These are phyloP conservation scores for Nakazawaea ernobii DNA, from an alignment of 805 yeast species.

Conservation along the genomic window DNA sequence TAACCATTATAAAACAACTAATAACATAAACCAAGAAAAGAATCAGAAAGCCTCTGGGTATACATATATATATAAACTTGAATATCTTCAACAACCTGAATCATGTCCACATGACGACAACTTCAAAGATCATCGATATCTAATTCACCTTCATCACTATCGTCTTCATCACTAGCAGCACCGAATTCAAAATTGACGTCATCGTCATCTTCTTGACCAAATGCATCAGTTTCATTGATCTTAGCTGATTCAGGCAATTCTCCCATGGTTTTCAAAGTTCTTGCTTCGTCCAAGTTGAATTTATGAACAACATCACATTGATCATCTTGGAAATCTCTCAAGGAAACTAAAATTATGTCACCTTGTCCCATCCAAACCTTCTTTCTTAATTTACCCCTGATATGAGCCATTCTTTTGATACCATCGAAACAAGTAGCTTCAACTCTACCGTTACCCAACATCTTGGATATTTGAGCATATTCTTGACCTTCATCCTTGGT, in stretches of 20 bases:
- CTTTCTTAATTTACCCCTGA: slow-evolving; percentile 98
- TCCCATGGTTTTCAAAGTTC: slow-evolving; percentile 91
- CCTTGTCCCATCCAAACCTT: slow-evolving; percentile 99
- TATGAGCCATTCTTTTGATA: slow-evolving; percentile 89
- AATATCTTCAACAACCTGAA: too few relatives aligned
- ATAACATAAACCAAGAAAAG: too few relatives aligned
- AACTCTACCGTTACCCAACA: slow-evolving; percentile 97
- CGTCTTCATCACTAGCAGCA: slow-evolving; percentile 78
- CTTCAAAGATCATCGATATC: slow-evolving; percentile 91
- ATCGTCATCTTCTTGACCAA: slow-evolving; percentile 94
- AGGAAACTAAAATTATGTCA: slow-evolving; percentile 90
- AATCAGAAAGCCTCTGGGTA: too few relatives aligned
- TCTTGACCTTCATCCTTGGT: slow-evolving; percentile 96
- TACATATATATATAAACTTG: too few relatives aligned
- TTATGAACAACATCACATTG: slow-evolving; percentile 98
- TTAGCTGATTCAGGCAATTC: slow-evolving; percentile 96
- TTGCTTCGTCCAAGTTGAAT: slow-evolving; percentile 95
- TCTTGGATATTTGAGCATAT: slow-evolving; percentile 95
- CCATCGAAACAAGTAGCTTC: slow-evolving; percentile 96
- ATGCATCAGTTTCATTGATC: slow-evolving; percentile 96
- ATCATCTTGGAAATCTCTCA: slow-evolving; percentile 98
- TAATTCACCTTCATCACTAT: slow-evolving; percentile 59
- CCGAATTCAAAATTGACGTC: slow-evolving; percentile 98
- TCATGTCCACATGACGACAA: too few relatives aligned
- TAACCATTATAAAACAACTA: too few relatives aligned